Percentiles rank a stretch among this genome's conserved stretches.
Evolutionary conservation across 148 eudicot species (phyloP).

Genomic region (Cornus suecica): DNA sequence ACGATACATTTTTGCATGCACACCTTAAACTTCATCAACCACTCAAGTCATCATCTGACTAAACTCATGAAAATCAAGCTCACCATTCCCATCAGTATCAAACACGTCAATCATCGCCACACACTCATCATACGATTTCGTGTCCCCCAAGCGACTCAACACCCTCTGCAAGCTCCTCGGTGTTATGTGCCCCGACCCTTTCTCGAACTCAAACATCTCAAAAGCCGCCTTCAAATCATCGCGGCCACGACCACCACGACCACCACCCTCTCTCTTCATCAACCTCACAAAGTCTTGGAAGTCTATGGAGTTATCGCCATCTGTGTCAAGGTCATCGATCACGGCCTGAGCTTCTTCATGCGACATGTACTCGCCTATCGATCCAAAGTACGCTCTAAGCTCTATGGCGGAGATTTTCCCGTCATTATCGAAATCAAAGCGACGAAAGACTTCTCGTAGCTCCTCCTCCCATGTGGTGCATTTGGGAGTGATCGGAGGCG

Average conservation of each 20-base stretch:
- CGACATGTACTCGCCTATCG: conserved; percentile 59
- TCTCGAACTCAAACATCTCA: conserved; percentile 62
- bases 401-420: conserved; percentile 66
- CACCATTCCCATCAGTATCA: conserved; percentile 74
- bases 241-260: conserved; percentile 20
- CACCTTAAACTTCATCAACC: neutral
- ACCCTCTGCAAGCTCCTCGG: conserved; percentile 65
- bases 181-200: conserved; percentile 63
- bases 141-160: conserved; percentile 53
- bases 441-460: conserved; percentile 50
- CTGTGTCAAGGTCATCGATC: conserved; percentile 54
- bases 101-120: conserved; percentile 58
- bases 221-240: conserved; percentile 63
- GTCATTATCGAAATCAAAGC: conserved; percentile 54
- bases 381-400: conserved; percentile 48
- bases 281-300: conserved; percentile 53
- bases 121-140: conserved; percentile 58
- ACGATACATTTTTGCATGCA: too few relatives aligned
- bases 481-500: conserved; percentile 21
- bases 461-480: conserved; percentile 46
- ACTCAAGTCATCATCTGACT: conserved; percentile 57
- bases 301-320: conserved; percentile 55
- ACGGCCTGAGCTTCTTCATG: conserved; percentile 58
- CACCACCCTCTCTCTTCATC: conserved; percentile 44
- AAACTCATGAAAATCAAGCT: conserved; percentile 64